Evolutionary conservation across 2,329 filamentous ascomycete genomes (phyloP).

Genomic region (Hyphodiscus sp.): DNA sequence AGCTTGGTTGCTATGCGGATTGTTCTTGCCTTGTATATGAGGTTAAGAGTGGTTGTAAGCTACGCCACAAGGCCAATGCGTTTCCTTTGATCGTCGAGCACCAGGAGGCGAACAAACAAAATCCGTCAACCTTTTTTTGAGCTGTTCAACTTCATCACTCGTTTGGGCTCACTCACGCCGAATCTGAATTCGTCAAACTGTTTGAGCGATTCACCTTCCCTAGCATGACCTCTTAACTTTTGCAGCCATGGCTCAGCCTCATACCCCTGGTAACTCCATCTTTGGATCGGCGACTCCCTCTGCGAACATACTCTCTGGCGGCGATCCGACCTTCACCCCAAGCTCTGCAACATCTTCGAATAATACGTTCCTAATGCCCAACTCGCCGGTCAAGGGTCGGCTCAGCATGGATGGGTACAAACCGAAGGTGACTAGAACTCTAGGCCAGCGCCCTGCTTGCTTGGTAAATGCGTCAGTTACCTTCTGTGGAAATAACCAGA

Average conservation of each 20-base stretch:
- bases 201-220: constrained; percentile 1
- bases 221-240: constrained; percentile 20
- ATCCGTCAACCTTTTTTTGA: neutral
- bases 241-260: constrained; percentile 38
- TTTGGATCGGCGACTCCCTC: constrained; percentile 37
- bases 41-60: neutral
- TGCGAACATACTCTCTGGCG: constrained; percentile 13
- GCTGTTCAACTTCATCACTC: neutral
- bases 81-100: neutral
- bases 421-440: constrained; percentile 73
- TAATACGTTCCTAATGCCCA: constrained; percentile 88
- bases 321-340: constrained; percentile 32
- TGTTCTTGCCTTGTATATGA: neutral
- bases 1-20: constrained; percentile 12
- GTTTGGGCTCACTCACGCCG: neutral
- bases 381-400: constrained; percentile 66
- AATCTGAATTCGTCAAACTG: neutral
- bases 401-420: constrained; percentile 68
- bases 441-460: constrained; percentile 81
- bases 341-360: constrained; percentile 50
- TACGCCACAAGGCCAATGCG: neutral
- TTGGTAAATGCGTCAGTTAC: constrained; percentile 97
- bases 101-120: too few species aligned
- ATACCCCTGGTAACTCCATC: constrained; percentile 41
- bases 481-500: constrained; percentile 96